Base-by-base conservation (phyloP, 1,284 basidiomycete genomes). In the Sanghuangporus sanghuang region DNA sequence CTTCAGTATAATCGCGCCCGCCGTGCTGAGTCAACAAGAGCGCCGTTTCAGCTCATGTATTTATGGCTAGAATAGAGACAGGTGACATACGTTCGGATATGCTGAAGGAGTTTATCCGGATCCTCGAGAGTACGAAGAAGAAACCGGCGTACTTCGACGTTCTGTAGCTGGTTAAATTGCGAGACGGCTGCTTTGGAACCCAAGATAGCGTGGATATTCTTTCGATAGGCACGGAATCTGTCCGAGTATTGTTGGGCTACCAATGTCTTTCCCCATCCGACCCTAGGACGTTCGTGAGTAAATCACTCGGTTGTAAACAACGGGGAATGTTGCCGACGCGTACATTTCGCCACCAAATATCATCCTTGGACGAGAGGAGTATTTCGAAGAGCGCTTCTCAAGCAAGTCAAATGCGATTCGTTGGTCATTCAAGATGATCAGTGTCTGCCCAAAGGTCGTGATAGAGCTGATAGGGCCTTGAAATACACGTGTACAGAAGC, bases 361-460 rank as follows among this genome's bases (percentile, higher is more conserved):
- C 35, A 69, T 48, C 11, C 35, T 65, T 1, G 76, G 77, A 36
- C 81, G 74, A 71, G 81, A 80, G 40, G 80, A 82, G 68, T 82
- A 82, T 48, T 79, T 77, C 8, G 78, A 71, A 64, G 80, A 77
- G 59, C 78, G 74, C 68, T 77, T 81, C 59, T 82, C 81, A 38
- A 82, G 69, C 23, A 82, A 72, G 65, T 83, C 80, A 42, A 75
- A 74, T 35, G 77, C 77, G 27, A 74, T 75, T 63, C 78, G 72
- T 56, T 77, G 64, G 67, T 74, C 73, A 71, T 76, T 79, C 52
- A 83, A 67, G 61, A 83, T 72, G 57, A 83, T 66, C 68, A 81
- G 74, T 0, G 76, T 73, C 65, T 78, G 75, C 39, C 76, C 74
- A 58, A 82, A 73, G 48, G 80, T 68, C 39, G 70, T 72, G 55